Conservation (phyloP, 208 protist genomes). For the Acanthamoeba sp. region DNA sequence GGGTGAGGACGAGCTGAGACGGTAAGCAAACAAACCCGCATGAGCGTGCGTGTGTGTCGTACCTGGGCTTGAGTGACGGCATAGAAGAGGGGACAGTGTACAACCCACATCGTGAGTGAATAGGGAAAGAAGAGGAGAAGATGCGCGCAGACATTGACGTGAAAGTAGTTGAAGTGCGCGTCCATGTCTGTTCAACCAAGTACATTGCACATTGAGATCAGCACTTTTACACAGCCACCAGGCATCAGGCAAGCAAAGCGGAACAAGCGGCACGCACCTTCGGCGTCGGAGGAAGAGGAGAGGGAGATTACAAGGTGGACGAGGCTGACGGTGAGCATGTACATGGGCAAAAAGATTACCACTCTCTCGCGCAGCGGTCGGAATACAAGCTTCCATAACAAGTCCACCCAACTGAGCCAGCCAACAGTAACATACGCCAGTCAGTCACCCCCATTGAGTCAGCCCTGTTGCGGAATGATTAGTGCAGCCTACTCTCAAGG, state of each 20-base stretch:
- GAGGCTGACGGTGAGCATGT: conserved; percentile 24
- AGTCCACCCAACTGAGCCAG: background rate
- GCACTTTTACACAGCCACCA: background rate
- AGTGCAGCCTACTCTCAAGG: background rate
- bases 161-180: background rate
- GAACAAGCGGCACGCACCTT: background rate
- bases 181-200: background rate
- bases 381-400: conserved; percentile 2
- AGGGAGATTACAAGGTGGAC: background rate
- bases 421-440: background rate
- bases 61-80: background rate
- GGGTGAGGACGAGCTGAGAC: too few relatives aligned
- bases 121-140: conserved; percentile 13
- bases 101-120: background rate
- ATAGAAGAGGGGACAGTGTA: conserved; percentile 27
- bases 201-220: background rate
- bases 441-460: background rate
- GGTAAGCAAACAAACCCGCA: too few relatives aligned
- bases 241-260: background rate
- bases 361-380: background rate
- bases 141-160: background rate
- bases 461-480: too few relatives aligned
- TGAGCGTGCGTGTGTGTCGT: background rate
- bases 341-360: background rate
- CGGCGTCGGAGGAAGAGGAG: background rate